Conservation (phyloP, 257 asterid genomes). For the Solanum bulbocastanum region DNA sequence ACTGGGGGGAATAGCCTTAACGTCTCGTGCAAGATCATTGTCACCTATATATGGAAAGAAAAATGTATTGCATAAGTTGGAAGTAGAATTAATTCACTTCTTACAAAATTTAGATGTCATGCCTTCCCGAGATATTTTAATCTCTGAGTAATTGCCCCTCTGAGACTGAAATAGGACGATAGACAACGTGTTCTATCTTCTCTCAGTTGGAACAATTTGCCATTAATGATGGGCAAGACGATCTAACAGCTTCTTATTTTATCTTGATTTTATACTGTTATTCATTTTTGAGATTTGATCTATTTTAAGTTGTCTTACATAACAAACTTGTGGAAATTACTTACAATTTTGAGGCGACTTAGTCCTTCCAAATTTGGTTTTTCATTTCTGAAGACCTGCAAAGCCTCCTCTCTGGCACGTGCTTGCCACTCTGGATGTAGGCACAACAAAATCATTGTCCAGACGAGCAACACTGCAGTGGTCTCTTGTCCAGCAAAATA, state of each 20-base stretch:
- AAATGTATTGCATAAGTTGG: neutral
- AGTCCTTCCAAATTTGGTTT: conserved; percentile 14
- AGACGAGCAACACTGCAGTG: conserved; percentile 32
- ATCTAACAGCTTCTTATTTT: no score
- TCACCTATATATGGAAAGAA: conserved; percentile 8
- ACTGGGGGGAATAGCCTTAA: conserved; percentile 24
- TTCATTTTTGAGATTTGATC: no score
- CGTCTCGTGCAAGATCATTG: conserved; percentile 21
- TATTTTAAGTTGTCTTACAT: no score
- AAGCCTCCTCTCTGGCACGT: conserved; percentile 21
- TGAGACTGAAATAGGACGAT: no score
- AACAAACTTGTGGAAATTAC: neutral
- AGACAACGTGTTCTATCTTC: neutral
- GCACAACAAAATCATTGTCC: conserved; percentile 40
- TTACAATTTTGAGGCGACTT: conserved; percentile 20
- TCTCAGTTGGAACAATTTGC: neutral
- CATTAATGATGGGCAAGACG: no score
- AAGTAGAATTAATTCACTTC: neutral
- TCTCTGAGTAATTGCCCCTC: neutral
- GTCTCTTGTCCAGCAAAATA: conserved; percentile 53
- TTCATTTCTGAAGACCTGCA: conserved; percentile 14
- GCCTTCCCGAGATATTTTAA: neutral
- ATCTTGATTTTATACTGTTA: no score
- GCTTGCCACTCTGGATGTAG: conserved; percentile 21
- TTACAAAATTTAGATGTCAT: neutral